Evolutionary conservation across 352 stramenopile species (phyloP).

Genomic region (Phytophthora pisi): DNA sequence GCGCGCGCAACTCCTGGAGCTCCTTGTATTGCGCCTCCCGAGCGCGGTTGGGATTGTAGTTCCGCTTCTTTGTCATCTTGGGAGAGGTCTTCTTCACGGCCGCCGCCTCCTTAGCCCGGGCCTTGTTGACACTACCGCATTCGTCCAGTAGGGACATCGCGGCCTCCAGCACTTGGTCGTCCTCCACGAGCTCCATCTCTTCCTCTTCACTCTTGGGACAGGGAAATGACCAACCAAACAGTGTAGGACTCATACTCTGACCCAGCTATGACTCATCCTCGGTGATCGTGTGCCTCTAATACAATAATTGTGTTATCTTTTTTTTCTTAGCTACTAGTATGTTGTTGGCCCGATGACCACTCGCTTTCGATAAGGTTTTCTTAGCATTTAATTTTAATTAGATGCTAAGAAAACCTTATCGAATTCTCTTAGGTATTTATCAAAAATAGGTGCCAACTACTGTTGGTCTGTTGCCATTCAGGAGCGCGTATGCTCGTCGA

Average conservation of each 20-base stretch:
- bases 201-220: not conserved
- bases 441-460: not conserved
- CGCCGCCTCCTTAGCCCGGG: not conserved
- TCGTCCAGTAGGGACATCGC: conserved; percentile 33
- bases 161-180: conserved; percentile 21
- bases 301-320: no score
- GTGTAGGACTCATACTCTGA: not conserved
- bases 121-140: not conserved
- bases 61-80: conserved; percentile 22
- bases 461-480: not conserved
- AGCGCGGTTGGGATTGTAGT: conserved; percentile 34
- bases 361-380: no score
- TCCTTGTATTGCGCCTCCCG: conserved; percentile 19
- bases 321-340: no score
- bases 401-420: not conserved
- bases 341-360: not conserved
- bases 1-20: conserved; percentile 18
- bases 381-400: no score
- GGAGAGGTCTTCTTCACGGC: not conserved
- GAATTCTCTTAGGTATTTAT: not conserved
- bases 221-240: not conserved
- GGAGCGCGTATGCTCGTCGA: not conserved
- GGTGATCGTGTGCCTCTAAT: not conserved
- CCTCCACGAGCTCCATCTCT: conserved; percentile 18
- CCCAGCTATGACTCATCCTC: conserved; percentile 1